A percentile compares a stretch with the other conserved stretches of the same genome.
These are phyloP conservation scores for Phytophthora podocarpi DNA, from an alignment of 352 stramenopile species.

Conservation along the genomic window DNA sequence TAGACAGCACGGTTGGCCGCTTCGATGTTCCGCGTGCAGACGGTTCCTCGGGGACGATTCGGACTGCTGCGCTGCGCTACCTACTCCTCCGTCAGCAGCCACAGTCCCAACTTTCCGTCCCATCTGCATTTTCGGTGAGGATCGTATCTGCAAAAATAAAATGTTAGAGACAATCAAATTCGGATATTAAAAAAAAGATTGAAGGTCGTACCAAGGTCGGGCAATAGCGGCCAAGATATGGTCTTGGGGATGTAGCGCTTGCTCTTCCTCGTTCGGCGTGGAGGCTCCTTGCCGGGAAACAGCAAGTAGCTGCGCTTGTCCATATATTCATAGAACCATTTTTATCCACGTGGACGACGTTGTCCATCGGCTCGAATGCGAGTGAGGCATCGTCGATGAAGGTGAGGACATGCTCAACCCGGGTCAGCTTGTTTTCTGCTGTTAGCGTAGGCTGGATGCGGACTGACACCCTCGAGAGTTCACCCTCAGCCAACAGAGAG, in stretches of 20 bases:
- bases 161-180: background rate
- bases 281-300: background rate
- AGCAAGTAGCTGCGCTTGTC: background rate
- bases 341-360: slow-evolving; percentile 1
- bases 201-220: background rate
- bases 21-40: background rate
- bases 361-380: background rate
- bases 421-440: background rate
- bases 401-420: background rate
- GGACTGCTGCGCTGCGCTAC: background rate
- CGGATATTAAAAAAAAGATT: background rate
- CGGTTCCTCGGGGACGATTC: background rate
- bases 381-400: background rate
- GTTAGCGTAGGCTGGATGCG: background rate
- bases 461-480: background rate
- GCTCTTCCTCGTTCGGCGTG: background rate
- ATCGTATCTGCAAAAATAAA: background rate
- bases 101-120: background rate
- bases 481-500: background rate
- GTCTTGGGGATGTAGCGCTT: slow-evolving; percentile 8
- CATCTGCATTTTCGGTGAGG: background rate
- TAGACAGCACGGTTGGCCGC: background rate
- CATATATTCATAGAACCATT: slow-evolving; percentile 5
- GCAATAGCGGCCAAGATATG: background rate
- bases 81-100: background rate